Percentiles rank a stretch among this genome's conserved stretches.
phyloP scores from a whole-genome alignment of 2,329 filamentous ascomycete species.

The Ophiostoma sp. region DNA sequence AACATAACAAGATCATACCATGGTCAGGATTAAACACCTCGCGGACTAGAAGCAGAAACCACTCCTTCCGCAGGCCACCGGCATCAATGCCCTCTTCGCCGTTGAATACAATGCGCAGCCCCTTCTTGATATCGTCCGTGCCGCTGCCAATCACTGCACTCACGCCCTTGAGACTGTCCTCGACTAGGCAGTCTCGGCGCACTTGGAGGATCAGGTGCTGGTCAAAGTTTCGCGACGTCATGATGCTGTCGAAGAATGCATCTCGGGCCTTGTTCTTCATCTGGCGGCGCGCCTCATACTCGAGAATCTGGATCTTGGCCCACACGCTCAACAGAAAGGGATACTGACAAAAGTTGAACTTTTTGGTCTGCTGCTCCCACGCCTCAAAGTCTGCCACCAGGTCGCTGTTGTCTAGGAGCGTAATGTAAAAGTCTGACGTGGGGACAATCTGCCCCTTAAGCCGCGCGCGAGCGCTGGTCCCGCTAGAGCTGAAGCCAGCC shows the following conservation, averaged over 20 bases:
- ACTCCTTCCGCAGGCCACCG: slow-evolving; percentile 85
- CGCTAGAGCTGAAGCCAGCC: slow-evolving; percentile 27
- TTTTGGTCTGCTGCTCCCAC: slow-evolving; percentile 70
- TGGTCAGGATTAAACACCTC: slow-evolving; percentile 90
- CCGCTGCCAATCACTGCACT: slow-evolving; percentile 78
- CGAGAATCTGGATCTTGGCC: slow-evolving; percentile 84
- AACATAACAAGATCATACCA: slow-evolving; percentile 49
- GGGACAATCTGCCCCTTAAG: slow-evolving; percentile 63
- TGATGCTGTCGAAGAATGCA: slow-evolving; percentile 84
- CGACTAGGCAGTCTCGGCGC: slow-evolving; percentile 77
- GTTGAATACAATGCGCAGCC: slow-evolving; percentile 74
- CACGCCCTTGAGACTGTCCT: slow-evolving; percentile 79
- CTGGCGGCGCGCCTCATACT: slow-evolving; percentile 80
- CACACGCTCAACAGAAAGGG: slow-evolving; percentile 88
- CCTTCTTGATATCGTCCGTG: slow-evolving; percentile 84
- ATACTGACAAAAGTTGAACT: slow-evolving; percentile 87
- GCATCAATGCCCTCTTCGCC: slow-evolving; percentile 91
- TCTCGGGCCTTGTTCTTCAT: slow-evolving; percentile 86
- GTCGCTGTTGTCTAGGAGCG: slow-evolving; percentile 79
- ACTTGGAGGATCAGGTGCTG: slow-evolving; percentile 74
- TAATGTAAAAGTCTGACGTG: slow-evolving; percentile 82
- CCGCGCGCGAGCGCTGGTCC: slow-evolving; percentile 41
- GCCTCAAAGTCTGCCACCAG: slow-evolving; percentile 78
- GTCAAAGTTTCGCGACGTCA: slow-evolving; percentile 66
- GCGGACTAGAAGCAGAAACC: slow-evolving; percentile 81